Base-by-base conservation (phyloP, 1,284 basidiomycete species). In the Omphalotus olearius region DNA sequence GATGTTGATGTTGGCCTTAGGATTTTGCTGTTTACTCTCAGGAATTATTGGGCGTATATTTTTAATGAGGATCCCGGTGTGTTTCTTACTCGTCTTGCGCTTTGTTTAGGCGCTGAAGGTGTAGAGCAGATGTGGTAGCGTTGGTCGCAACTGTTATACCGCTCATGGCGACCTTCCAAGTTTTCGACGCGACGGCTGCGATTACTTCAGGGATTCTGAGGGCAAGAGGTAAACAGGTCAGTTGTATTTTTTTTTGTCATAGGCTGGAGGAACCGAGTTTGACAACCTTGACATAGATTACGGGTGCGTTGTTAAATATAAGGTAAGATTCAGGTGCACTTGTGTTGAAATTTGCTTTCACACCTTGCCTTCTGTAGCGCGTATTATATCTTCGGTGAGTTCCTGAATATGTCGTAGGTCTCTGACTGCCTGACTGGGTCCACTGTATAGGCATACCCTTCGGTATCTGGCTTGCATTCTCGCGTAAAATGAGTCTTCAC, bases 21-120 rank as follows among this genome's bases (percentile, higher is more conserved):
- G 55, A 63, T 76, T 0, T 69, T 91, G 64, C 88, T 91, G 64
- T 60, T 93, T 56, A 65, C 78, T 7, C 91, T 93, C 74, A 76
- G 89, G 5, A 66, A 81, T 38, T 72, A 73, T 2, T 93, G 91
- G 88, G 92, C 79, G 3, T 83, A 85, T 60, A 66, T 95, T 20
- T 97, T 96, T 74, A 96, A 93, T 61, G 73, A 83, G 50, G 93
- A 96, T 68, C 76, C 82, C 6, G 75, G 85, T 80, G 54, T 60
- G 35, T 42, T 25, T 49, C 43, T 49, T 26, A 23, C 5, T 23
- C 23, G 23, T 18, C 28, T 33, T 38, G 17, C 17, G 33, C 26
- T 23, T 37, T 14, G 6, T 17, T 23, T 4, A 9, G 30, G 30
- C 35, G 4, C 26, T 40, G 6, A 45, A 25, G 26, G 6, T 33